Base-by-base conservation (phyloP, 805 yeast genomes). In the Metschnikowia dekortorum region DNA sequence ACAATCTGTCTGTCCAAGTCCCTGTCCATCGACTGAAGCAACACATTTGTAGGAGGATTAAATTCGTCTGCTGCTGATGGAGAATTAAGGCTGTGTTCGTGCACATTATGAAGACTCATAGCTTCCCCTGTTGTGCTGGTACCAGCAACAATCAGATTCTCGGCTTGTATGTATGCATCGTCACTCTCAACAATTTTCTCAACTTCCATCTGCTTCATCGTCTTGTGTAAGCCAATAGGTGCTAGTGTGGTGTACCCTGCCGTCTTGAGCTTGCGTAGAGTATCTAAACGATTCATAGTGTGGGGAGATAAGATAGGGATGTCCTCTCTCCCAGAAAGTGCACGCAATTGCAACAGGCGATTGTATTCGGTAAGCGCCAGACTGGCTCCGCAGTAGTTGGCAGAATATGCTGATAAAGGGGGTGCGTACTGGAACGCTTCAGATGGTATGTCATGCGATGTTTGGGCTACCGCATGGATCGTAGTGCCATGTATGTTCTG, bases 371-470 rank as follows among this genome's bases (percentile, higher is more conserved):
- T 53, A 53, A 10, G 52, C 18, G 46, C 51, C n/a, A 44, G 47
- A 29, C 49, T 51, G 47, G 55, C 61, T 18, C 61, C 67, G 30
- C 58, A 62, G 49, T 68, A 65, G 18, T 76, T 79, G 3, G 83
- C 72, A 0, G 82, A 73, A 56, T 80, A 81, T 2, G 83, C 80
- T 16, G 79, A 73, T 22, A 81, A 61, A 8, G 85, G 82, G 2
- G 84, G 84, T 1, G 81, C 81, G 53, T 63, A 70, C 35, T 53
- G 56, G 26, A 51, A 38, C 29, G 58, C 56, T 28, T 53, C 58
- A 9, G 53, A 38, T 4, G 55, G 58, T 5, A 50, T 42, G 9
- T 53, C 53, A 8, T 46, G 52, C 10, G 57, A 47, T 6, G 47
- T 39, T 18, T 53, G 56, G 32, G 58, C 51, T 10, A 51, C 38